Conservation (phyloP, 805 yeast species). For the Jamesozyma piceae region DNA sequence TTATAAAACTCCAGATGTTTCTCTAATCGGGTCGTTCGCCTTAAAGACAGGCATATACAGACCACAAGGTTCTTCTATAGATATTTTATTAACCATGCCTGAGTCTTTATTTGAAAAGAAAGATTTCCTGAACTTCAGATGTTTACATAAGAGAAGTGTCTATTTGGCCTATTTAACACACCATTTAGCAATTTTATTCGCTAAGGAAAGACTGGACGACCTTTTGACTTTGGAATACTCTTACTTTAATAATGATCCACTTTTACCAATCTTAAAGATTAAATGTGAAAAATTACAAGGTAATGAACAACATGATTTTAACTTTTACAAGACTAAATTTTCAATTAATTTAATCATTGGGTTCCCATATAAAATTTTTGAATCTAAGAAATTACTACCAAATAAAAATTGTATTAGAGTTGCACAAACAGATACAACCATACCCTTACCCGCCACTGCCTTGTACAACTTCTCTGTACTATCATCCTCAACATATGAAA, state of each 20-base stretch:
- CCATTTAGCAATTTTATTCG: conserved; percentile 44
- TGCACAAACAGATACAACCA: conserved; percentile 38
- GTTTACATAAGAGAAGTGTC: conserved; percentile 80
- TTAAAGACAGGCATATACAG: conserved; percentile 68
- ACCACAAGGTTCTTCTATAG: conserved; percentile 60
- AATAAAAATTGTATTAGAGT: conserved; percentile 76
- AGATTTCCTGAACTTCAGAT: conserved; percentile 84
- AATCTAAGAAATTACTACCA: conserved; percentile 64
- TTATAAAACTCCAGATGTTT: conserved; percentile 61
- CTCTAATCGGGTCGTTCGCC: conserved; percentile 84
- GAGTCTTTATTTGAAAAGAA: conserved; percentile 63
- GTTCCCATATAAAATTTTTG: conserved; percentile 62
- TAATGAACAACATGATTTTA: conserved; percentile 31
- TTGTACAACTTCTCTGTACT: conserved; percentile 75
- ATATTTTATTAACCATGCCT: conserved; percentile 80
- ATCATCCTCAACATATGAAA: conserved; percentile 56
- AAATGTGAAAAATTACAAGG: conserved; percentile 33
- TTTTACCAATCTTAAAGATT: conserved; percentile 65
- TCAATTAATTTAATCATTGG: conserved; percentile 66
- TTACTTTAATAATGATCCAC: conserved; percentile 63
- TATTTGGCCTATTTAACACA: conserved; percentile 74
- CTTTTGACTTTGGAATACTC: conserved; percentile 49
- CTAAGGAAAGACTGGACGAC: conserved; percentile 41
- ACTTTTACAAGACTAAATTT: conserved; percentile 61
- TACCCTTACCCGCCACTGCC: conserved; percentile 58